Percentiles rank a stretch among this genome's conserved stretches.
These are phyloP conservation scores for Schwanniomyces vanrijiae DNA, from an alignment of 805 yeast species.

Conservation along the genomic window DNA sequence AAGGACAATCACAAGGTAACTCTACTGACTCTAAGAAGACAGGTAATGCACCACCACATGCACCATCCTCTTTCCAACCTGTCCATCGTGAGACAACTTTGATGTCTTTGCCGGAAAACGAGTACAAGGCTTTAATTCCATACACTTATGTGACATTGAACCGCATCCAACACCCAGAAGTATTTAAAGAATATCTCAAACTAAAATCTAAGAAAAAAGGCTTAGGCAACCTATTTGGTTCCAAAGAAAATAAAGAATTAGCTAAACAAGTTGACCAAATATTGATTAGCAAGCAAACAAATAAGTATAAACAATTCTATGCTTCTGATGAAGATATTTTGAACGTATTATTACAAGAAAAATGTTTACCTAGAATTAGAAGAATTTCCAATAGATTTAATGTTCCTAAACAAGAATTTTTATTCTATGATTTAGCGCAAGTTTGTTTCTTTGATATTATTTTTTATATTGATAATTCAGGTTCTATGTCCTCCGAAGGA, in stretches of 20 bases:
- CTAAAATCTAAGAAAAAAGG: background rate
- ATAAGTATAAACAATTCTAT: background rate
- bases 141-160: background rate
- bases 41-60: background rate
- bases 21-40: background rate
- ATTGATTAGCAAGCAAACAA: background rate
- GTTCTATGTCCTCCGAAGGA: background rate
- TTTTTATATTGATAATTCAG: background rate
- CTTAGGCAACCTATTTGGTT: background rate
- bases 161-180: background rate
- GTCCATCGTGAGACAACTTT: background rate
- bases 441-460: background rate
- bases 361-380: background rate
- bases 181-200: background rate
- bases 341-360: background rate
- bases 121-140: background rate
- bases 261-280: background rate
- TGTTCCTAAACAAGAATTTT: background rate
- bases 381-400: background rate
- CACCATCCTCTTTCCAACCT: background rate
- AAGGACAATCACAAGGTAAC: background rate
- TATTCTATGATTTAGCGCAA: background rate
- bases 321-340: background rate
- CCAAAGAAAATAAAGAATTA: background rate
- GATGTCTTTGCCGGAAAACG: background rate